Base-by-base conservation (phyloP, 371 early-diverging fungal genomes). In the Syncephalis fuscata region DNA sequence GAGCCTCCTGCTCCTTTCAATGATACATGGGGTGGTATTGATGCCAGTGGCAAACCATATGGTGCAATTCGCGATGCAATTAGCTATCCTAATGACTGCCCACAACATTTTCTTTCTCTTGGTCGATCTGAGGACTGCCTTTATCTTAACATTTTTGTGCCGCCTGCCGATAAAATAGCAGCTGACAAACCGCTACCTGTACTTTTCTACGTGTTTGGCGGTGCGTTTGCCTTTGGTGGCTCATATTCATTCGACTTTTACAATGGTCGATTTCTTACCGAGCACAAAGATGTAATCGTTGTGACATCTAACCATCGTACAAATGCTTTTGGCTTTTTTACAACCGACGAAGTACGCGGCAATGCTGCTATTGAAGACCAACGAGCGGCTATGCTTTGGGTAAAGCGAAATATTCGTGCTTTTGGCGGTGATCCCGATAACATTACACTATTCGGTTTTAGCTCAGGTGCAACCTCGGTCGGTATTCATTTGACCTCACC, bases 391-490 rank as follows among this genome's bases (percentile, higher is more conserved):
- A 50, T 73, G 32, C 16, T 62, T 42, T 73, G 73, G 73, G 62
- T 70, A 26, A 52, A 64, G 52, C 55, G 45, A 11, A 55, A 70
- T 57, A 64, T 70, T 43, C 49, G 40, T 44, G 46, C 46, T 32
- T 73, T 73, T 49, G 68, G 68, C 15, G 73, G 73, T 38, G 62
- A 68, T 44, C 44, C 60, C 1, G 22, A 45, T 20, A 47, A 57
- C 46, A 60, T 70, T 17, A 65, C 66, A 8, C 39, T 68, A 26
- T 61, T 64, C 46, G 73, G 73, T 2, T 64, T 68, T 42, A 67
- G 68, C 16, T 68, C 73, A 21, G 73, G 73, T 22, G 69, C 66
- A 16, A 55, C 58, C 45, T 66, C 68, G 2, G 46, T 62, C 50
- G 58, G 58, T 42, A 56, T 56, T 23, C 46, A 45, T 64, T 64